These are phyloP conservation scores for Flueggea neowawraea DNA, from an alignment of 441 rosid species.

Conservation along the genomic window DNA sequence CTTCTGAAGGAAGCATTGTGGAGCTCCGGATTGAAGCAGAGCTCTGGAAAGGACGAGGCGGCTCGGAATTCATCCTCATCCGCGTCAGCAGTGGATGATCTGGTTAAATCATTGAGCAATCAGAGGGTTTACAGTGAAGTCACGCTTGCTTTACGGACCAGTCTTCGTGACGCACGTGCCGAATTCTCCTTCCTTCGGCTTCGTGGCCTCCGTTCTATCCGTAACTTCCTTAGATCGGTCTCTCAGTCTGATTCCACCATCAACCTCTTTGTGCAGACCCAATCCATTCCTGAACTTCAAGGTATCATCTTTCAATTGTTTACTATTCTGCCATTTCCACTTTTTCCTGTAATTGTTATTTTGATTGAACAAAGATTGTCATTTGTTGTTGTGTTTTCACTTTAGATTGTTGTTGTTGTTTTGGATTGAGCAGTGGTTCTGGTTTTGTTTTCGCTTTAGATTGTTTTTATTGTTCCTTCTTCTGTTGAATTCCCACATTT, in stretches of 20 bases:
- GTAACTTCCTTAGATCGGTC: conserved; percentile 72
- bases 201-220: conserved; percentile 79
- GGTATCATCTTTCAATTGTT: conserved; percentile 22
- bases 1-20: conserved; percentile 67
- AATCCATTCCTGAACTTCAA: conserved; percentile 74
- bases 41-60: conserved; percentile 17
- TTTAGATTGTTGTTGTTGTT: not conserved
- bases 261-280: conserved; percentile 66
- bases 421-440: too few relatives aligned
- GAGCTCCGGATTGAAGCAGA: conserved; percentile 51
- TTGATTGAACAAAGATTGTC: not conserved
- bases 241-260: conserved; percentile 73
- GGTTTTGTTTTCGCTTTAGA: not conserved
- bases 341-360: not conserved
- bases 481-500: not conserved
- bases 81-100: conserved; percentile 58
- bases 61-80: conserved; percentile 19
- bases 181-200: conserved; percentile 90
- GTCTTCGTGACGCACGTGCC: conserved; percentile 78
- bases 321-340: too few relatives aligned
- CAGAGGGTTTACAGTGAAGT: conserved; percentile 77
- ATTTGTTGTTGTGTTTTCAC: too few relatives aligned
- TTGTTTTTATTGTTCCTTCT: not conserved
- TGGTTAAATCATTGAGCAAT: conserved; percentile 55
- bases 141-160: conserved; percentile 81